Base-by-base conservation (phyloP, 305 asterid genomes). In the Fraxinus albicans region DNA sequence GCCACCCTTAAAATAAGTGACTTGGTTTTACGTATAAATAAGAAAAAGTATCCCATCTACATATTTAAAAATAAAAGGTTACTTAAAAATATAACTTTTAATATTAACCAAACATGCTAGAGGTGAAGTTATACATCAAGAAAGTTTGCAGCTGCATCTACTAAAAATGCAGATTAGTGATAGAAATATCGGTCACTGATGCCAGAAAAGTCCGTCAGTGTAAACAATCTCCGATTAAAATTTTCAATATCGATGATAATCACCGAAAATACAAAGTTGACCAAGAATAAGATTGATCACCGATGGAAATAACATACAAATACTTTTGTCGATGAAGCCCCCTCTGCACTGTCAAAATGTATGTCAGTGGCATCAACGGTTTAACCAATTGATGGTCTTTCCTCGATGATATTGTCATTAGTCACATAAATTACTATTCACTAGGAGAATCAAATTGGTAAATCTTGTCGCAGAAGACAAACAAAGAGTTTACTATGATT, bases 381-480 rank as follows among this genome's bases (percentile, higher is more conserved):
- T 53, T 53, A 7, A 47, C 58, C 58, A 15, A 47, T 47, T 15
- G 58, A 13, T 6, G 6, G 60, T 13, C 19, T 50, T 50, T 3
- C 21, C 23, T 15, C 23, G 8, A 17, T 50, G 8, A 50, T 15
- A 50, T 15, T 50, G 63, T 53, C 23, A 17, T 4, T 53, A 53
- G 63, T 17, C 8, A 53, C 8, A 53, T 74, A 25, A 74, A 7
- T 36, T 23, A 36, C 21, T 73, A 31, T 47, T 73, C 6, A 9
- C n/a, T 8, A 67, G 80, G 77, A 85, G 80, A 67, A 73, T 84
- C 81, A 75, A 33, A 29, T 70, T 55, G 38, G 82, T 77, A 80
- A 81, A 79, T 84, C 92, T 88, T 89, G 44, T 81, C 53, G 34
- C 73, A 77, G 85, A 90, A 88, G 92, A 86, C 79, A 86, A 80